Conservation (phyloP, 2,329 filamentous ascomycete genomes). For the Huntiella bhutanensis region DNA sequence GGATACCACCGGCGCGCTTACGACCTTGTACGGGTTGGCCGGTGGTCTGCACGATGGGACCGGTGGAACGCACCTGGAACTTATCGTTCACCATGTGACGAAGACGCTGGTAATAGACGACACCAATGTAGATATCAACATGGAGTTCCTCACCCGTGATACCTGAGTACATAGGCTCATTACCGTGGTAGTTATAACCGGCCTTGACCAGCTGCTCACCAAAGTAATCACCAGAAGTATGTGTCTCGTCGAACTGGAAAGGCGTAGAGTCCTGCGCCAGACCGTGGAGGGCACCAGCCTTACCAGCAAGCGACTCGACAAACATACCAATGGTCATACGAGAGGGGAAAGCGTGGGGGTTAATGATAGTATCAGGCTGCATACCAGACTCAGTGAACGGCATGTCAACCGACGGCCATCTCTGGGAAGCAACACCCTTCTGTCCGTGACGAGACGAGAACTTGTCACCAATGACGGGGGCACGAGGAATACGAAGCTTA, state of each 20-base stretch:
- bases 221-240: conserved; percentile 86
- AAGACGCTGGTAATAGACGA: conserved; percentile 95
- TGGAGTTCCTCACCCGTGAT: conserved; percentile 88
- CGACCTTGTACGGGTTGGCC: conserved; percentile 94
- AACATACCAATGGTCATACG: conserved; percentile 99
- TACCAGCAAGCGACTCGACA: conserved; percentile 88
- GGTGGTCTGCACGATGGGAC: conserved; percentile 73
- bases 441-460: conserved; percentile 97
- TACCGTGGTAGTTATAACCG: conserved; percentile 95
- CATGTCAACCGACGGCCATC: conserved; percentile 88
- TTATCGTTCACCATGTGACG: conserved; percentile 99
- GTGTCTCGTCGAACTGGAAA: conserved; percentile 82
- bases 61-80: conserved; percentile 92
- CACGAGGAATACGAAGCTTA: conserved; percentile 79
- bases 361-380: conserved; percentile 95
- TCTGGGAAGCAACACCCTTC: conserved; percentile 91
- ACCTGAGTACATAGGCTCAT: conserved; percentile 96
- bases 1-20: conserved; percentile 92
- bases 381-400: conserved; percentile 94
- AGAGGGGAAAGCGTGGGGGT: conserved; percentile 96
- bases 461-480: conserved; percentile 91
- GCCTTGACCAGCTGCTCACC: conserved; percentile 88
- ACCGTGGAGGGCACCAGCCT: conserved; percentile 82
- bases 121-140: conserved; percentile 88
- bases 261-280: conserved; percentile 92